Base-by-base conservation (phyloP, 352 stramenopile species). In the Phytopythium litorale region DNA sequence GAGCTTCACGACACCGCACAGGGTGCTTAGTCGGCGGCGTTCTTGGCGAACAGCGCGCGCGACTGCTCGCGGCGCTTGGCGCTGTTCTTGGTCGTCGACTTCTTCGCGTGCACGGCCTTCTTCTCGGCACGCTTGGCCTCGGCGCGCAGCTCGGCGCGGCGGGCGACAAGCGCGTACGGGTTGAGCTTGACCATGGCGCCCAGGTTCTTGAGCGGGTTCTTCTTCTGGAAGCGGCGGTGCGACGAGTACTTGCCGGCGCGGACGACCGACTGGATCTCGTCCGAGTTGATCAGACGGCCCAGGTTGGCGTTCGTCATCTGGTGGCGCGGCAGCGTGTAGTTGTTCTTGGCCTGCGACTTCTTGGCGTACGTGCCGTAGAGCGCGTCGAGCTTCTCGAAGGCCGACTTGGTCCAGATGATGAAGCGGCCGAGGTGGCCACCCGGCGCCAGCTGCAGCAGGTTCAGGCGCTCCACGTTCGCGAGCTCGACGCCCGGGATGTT, bases 401-500 rank as follows among this genome's bases (percentile, higher is more conserved):
- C 97, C 60, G 87, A 90, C 81, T 98, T 94, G 69, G 97, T 99
- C 97, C 97, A 99, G 77, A 99, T 93, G 75, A 98, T 96, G 84
- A 99, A 99, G 65, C 97, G 96, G 73, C 97, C 97, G 67, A 99
- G 86, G 88, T 99, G 97, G 65, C 97, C 97, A 91, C 97, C 97
- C 40, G 97, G 97, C 19, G 97, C 97, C 35, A 99, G 84, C 70
- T 98, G 94, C 37, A 99, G 85, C 51, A 99, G 79, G 90, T 99
- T 99, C 60, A 99, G 82, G 52, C 85, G 88, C 78, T 98, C 90
- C n/a, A 99, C 97, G 78, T 97, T 89, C 58, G 89, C 97, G 52
- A 99, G 83, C 77, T 99, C 97, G 16, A 99, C 94, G 78, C 97
- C 97, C 7, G 96, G 94, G 58, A 99, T 89, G 90, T 99, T 99